Percentiles rank a stretch among this genome's conserved stretches.
Conservation (phyloP, 2,329 filamentous ascomycete genomes). For the Xylariaceae sp. region DNA sequence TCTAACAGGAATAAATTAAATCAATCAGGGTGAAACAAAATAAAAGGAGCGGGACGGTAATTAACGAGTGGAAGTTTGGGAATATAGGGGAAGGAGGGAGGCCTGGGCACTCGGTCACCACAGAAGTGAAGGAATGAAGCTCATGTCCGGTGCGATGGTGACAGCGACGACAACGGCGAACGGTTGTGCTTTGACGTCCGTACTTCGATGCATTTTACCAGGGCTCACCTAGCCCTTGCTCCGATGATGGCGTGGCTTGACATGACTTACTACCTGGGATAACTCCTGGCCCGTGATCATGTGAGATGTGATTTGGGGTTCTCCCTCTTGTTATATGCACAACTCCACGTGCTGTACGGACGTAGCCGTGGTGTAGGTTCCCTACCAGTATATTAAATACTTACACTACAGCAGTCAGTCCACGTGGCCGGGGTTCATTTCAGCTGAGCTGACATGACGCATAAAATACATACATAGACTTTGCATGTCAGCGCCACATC, state of each 20-base stretch:
- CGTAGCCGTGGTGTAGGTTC: no score
- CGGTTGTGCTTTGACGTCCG: neutral
- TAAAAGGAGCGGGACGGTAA: neutral
- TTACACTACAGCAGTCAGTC: neutral
- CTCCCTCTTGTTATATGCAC: neutral
- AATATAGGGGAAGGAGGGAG: neutral
- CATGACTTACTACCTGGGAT: neutral
- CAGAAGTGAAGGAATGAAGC: constrained; percentile 1
- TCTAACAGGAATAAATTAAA: neutral
- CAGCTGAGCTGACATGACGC: neutral
- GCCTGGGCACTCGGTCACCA: constrained; percentile 1
- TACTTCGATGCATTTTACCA: constrained; percentile 1
- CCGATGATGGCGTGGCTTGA: constrained; percentile 9
- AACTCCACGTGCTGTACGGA: neutral
- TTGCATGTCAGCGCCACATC: neutral
- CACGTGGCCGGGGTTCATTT: neutral
- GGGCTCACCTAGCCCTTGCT: constrained; percentile 4
- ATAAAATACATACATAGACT: neutral
- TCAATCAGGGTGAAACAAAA: neutral
- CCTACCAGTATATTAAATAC: neutral
- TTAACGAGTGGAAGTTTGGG: neutral
- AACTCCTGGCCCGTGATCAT: neutral
- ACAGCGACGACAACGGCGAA: neutral
- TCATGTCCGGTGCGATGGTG: neutral
- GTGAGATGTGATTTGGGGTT: neutral